Evolutionary conservation across 2,329 filamentous ascomycete genomes (phyloP).

Genomic region (Rutstroemia sp.): DNA sequence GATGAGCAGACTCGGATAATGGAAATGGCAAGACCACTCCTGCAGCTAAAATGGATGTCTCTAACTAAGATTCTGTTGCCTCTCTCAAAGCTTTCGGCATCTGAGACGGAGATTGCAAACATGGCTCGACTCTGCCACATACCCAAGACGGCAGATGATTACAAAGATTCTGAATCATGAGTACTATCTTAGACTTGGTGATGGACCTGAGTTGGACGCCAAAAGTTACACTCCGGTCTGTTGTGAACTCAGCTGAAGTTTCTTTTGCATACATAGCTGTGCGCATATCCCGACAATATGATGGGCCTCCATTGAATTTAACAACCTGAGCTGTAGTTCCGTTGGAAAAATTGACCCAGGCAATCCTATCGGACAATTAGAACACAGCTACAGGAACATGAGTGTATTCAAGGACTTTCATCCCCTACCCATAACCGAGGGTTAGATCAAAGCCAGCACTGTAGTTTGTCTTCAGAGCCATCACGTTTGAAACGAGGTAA

Average conservation of each 20-base stretch:
- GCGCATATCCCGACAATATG: neutral
- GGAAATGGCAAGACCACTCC: neutral
- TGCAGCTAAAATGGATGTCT: neutral
- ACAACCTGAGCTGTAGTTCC: neutral
- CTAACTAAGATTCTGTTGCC: neutral
- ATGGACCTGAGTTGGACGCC: neutral
- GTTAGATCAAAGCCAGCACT: neutral
- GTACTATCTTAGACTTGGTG: neutral
- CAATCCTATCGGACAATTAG: neutral
- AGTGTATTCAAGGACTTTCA: neutral
- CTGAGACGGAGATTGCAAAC: neutral
- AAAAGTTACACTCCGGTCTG: neutral
- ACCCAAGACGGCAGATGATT: neutral
- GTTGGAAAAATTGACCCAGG: neutral
- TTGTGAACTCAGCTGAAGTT: neutral
- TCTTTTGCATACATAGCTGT: neutral
- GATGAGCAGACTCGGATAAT: neutral
- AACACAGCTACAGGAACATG: neutral
- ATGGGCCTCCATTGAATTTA: neutral
- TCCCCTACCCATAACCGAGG: neutral
- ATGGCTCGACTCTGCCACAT: neutral
- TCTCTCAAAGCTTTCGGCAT: neutral
- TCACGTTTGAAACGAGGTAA: neutral
- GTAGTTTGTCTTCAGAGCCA: neutral
- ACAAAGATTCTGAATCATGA: neutral